These are phyloP conservation scores for Gypsophila paniculata DNA, from an alignment of 179 eudicot species.

Conservation along the genomic window DNA sequence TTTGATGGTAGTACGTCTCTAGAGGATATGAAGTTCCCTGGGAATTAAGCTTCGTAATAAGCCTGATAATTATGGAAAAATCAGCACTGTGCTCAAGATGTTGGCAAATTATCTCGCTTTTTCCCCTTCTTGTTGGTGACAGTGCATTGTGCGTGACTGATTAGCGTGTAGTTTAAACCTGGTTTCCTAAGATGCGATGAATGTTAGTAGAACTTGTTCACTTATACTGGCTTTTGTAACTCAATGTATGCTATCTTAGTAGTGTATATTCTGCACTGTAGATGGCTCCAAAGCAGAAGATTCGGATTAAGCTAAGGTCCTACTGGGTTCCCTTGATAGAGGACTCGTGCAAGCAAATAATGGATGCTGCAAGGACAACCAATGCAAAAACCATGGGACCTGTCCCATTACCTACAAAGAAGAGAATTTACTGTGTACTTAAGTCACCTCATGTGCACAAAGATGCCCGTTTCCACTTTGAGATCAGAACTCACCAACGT, in stretches of 20 bases:
- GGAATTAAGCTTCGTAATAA: background rate
- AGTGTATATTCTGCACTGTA: slow-evolving; percentile 17
- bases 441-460: slow-evolving; percentile 65
- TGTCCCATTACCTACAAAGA: slow-evolving; percentile 94
- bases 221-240: background rate
- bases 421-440: slow-evolving; percentile 73
- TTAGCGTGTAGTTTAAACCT: background rate
- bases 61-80: background rate
- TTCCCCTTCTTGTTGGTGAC: background rate
- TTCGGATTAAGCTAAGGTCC: slow-evolving; percentile 79
- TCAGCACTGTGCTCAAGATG: background rate
- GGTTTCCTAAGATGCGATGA: background rate
- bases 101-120: background rate
- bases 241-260: background rate
- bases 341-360: slow-evolving; percentile 88
- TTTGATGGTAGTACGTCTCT: background rate
- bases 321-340: slow-evolving; percentile 89
- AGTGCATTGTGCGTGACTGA: background rate
- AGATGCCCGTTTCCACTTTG: slow-evolving; percentile 94
- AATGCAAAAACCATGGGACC: slow-evolving; percentile 95
- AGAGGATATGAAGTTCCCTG: background rate
- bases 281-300: slow-evolving; percentile 70
- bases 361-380: slow-evolving; percentile 82
- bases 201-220: background rate
- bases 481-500: slow-evolving; percentile 87